Base-by-base conservation (phyloP, 2,329 filamentous ascomycete species). In the Orbilia blumenaviensis region DNA sequence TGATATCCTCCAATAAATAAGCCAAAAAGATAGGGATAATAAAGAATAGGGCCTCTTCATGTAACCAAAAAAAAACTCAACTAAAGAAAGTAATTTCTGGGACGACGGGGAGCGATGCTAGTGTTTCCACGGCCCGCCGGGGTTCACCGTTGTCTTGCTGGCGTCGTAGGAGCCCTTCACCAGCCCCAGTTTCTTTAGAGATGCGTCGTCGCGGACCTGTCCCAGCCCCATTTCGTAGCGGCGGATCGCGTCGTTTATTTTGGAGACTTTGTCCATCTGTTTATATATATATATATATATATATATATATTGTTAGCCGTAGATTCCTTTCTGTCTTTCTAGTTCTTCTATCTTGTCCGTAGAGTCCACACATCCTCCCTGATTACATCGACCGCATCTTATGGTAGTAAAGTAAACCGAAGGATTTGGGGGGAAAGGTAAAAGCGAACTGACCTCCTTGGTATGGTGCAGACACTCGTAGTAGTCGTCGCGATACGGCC, bases 381-480 rank as follows among this genome's bases (percentile, higher is more conserved):
- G 16, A n/a, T 18, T 42, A n/a, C 36, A 3, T 38, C 12, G 10
- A 25, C 14, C 8, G 18, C 16, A 21, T 44, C n/a, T n/a, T n/a
- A n/a, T n/a, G n/a, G n/a, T n/a, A n/a, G n/a, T n/a, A n/a, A n/a
- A n/a, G n/a, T n/a, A n/a, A n/a, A n/a, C n/a, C n/a, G n/a, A n/a
- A n/a, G n/a, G n/a, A n/a, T n/a, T n/a, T n/a, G n/a, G n/a, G n/a
- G n/a, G n/a, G n/a, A n/a, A n/a, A n/a, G n/a, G n/a, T n/a, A n/a
- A n/a, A n/a, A n/a, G n/a, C n/a, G n/a, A n/a, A 84, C 88, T 72
- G 82, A 98, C 95, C 92, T 99, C 95, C 86, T 99, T 99, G 87
- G 91, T 93, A 87, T 99, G 95, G 84, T 99, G 95, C 82, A 99
- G 86, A 84, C 96, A 99, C 86, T 99, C 95, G 83, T 97, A 96